These are phyloP conservation scores for Calocera cornea DNA, from an alignment of 768 basidiomycete species.

Conservation along the genomic window DNA sequence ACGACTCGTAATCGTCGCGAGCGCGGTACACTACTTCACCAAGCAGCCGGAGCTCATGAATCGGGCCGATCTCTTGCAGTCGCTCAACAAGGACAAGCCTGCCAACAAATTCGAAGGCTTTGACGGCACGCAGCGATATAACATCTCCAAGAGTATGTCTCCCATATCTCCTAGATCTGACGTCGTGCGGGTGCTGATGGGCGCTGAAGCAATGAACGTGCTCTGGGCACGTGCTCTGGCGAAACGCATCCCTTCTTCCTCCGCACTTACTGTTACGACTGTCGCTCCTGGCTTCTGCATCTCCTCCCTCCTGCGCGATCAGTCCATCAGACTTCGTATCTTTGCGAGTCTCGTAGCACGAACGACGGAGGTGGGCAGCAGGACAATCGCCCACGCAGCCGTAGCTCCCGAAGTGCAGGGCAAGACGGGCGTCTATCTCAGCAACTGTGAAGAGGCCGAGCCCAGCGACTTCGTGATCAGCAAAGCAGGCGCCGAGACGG, in stretches of 20 bases:
- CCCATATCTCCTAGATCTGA: background rate
- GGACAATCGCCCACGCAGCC: slow-evolving; percentile 27
- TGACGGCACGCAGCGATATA: slow-evolving; percentile 3
- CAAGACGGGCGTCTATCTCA: slow-evolving; percentile 26
- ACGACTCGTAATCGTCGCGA: slow-evolving; percentile 32
- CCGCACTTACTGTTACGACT: background rate
- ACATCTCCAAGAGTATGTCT: slow-evolving; percentile 4
- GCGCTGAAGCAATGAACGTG: background rate
- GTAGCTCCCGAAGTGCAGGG: slow-evolving; percentile 21
- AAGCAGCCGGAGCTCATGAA: slow-evolving; percentile 13
- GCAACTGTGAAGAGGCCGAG: slow-evolving; percentile 19
- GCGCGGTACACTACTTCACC: slow-evolving; percentile 29
- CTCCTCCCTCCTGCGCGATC: background rate
- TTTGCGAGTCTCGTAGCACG: slow-evolving; percentile 26
- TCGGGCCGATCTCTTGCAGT: slow-evolving; percentile 22
- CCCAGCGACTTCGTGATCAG: slow-evolving; percentile 27
- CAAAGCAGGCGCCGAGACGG: slow-evolving; percentile 21
- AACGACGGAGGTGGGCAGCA: slow-evolving; percentile 28
- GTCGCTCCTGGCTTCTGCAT: background rate
- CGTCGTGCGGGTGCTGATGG: background rate
- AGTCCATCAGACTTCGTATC: background rate
- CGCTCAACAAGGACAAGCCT: slow-evolving; percentile 15
- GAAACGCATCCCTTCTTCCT: background rate
- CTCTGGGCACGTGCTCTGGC: background rate
- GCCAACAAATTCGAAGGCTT: background rate